Percentiles rank a stretch among this genome's conserved stretches.
Conservation (phyloP, 805 yeast genomes). For the Cyberlindnera mississippiensis region DNA sequence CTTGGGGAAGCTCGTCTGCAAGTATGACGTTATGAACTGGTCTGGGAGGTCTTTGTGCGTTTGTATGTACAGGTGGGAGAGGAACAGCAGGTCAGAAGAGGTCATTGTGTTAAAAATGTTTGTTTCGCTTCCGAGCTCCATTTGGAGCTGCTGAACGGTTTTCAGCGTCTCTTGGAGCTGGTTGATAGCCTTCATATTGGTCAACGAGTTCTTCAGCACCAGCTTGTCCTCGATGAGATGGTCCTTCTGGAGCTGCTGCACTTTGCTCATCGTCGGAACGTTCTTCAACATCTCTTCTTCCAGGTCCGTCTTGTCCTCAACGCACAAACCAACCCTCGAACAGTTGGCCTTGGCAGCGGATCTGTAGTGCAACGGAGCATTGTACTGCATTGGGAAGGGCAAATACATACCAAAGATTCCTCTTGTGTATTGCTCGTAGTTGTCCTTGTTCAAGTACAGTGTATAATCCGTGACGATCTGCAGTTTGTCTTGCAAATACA, state of each 20-base stretch:
- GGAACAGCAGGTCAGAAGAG: slow-evolving; percentile 34
- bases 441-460: slow-evolving; percentile 48
- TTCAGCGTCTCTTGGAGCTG: slow-evolving; percentile 12
- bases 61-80: slow-evolving; percentile 34
- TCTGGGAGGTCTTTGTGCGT: slow-evolving; percentile 36
- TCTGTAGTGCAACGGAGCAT: slow-evolving; percentile 51
- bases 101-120: slow-evolving; percentile 17
- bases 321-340: slow-evolving; percentile 30
- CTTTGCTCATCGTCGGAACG: slow-evolving; percentile 37
- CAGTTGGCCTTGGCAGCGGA: slow-evolving; percentile 30
- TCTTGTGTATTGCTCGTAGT: slow-evolving; percentile 60
- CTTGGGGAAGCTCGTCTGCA: slow-evolving; percentile 28
- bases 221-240: slow-evolving; percentile 34
- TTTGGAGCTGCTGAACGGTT: slow-evolving; percentile 13
- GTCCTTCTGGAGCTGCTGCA: slow-evolving; percentile 69
- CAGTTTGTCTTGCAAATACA: slow-evolving; percentile 39
- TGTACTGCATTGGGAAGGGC: slow-evolving; percentile 75
- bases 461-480: slow-evolving; percentile 51
- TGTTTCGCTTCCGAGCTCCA: slow-evolving; percentile 11
- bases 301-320: slow-evolving; percentile 28
- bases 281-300: slow-evolving; percentile 29
- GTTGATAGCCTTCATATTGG: slow-evolving; percentile 27
- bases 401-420: slow-evolving; percentile 47
- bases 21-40: slow-evolving; percentile 32
- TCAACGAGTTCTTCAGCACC: slow-evolving; percentile 24